Evolutionary conservation across 495 filamentous ascomycete species (phyloP).

Genomic region (Bathelium albidoporum): DNA sequence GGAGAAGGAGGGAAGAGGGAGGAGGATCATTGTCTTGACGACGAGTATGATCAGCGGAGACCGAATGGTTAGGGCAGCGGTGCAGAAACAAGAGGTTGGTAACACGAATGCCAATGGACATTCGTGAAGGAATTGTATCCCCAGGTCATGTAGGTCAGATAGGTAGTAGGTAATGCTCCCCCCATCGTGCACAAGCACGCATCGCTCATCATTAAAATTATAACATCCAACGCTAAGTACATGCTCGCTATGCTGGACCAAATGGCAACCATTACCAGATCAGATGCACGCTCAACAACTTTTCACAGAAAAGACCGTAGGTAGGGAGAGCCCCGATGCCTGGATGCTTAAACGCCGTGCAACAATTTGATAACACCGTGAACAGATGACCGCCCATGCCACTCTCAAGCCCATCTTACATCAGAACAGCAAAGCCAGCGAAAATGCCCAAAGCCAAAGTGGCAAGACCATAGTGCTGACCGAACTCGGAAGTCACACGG

Average conservation of each 20-base stretch:
- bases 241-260: constrained; percentile 1
- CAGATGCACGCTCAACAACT: not conserved
- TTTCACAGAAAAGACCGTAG: not conserved
- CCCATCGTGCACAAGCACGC: not conserved
- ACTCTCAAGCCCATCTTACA: not conserved
- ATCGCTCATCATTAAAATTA: constrained; percentile 2
- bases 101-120: not conserved
- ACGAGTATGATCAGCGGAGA: constrained; percentile 86
- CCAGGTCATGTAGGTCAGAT: not conserved
- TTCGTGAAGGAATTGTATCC: not conserved
- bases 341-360: not conserved
- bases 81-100: constrained; percentile 61
- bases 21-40: constrained; percentile 83
- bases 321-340: not conserved
- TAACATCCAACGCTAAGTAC: not conserved
- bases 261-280: not conserved
- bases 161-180: too few species aligned
- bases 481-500: not conserved
- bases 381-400: not conserved
- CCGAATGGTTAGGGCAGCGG: constrained; percentile 77
- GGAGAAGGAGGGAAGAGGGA: constrained; percentile 66
- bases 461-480: not conserved
- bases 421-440: not conserved
- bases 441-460: not conserved
- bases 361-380: not conserved